Evolutionary conservation across 1,139 yeast genomes (phyloP).

Genomic region (Fermentozyma sake): DNA sequence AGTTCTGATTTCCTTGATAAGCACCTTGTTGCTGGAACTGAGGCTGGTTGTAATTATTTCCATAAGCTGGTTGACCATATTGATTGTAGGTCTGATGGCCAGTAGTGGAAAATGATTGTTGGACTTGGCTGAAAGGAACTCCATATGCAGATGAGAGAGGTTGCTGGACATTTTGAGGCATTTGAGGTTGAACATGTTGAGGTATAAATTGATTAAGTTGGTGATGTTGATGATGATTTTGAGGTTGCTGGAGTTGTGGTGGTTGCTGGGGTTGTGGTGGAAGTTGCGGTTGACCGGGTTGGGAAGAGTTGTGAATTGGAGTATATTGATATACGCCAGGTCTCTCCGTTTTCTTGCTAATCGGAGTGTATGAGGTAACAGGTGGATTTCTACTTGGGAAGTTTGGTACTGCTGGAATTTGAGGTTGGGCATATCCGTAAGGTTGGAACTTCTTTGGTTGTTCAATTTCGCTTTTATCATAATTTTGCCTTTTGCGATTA

Average conservation of each 20-base stretch:
- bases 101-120: conserved; percentile 4
- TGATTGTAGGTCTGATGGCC: conserved; percentile 7
- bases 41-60: conserved; percentile 3
- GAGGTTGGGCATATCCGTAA: conserved; percentile 20
- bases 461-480: conserved; percentile 5
- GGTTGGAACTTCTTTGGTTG: conserved; percentile 21
- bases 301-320: too few relatives aligned
- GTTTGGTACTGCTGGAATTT: conserved; percentile 8
- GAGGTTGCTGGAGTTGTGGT: conserved; percentile 9
- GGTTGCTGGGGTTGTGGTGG: too few relatives aligned
- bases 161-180: conserved; percentile 4
- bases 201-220: conserved; percentile 4
- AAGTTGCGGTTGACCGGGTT: too few relatives aligned
- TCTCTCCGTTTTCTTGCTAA: too few relatives aligned
- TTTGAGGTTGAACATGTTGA: conserved; percentile 4
- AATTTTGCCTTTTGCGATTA: conserved; percentile 2
- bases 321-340: too few relatives aligned
- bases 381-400: conserved; percentile 2
- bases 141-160: conserved; percentile 16
- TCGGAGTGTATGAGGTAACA: conserved; percentile 10
- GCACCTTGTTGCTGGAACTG: conserved; percentile 4
- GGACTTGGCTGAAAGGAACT: conserved; percentile 12
- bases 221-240: conserved; percentile 10
- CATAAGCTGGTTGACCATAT: conserved; percentile 4
- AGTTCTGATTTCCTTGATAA: background rate